Base-by-base conservation (phyloP, 805 yeast species). In the Candida patagonica region DNA sequence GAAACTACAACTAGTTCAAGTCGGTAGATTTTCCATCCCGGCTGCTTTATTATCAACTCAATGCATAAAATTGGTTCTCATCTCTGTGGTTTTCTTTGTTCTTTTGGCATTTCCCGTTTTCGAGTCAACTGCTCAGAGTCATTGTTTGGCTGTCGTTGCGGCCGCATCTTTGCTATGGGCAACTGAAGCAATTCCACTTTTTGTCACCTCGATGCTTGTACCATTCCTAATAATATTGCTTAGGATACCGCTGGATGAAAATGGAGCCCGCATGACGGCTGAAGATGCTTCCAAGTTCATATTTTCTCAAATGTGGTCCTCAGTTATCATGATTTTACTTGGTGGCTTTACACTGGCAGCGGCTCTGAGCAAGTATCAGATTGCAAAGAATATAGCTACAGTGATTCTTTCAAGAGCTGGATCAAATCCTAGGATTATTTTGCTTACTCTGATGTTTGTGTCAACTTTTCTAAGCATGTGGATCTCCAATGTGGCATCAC, bases 341-440 rank as follows among this genome's bases (percentile, higher is more conserved):
- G 97, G 97, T 48, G 98, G 98, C 1, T 89, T 89, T 62, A 80
- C 96, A 0, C 65, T 89, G 42, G 97, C 98, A 9, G 96, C 95
- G 12, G 96, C 95, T 0, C 66, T 89, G 42, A 85, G 95, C 35
- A 89, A 88, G 61, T 85, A 83, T 63, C 80, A 86, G 55, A 75
- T 89, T 44, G 96, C 96, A 40, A 86, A 82, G 56, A 71, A 80
- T 19, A 67, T 88, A 22, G 87, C 96, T 4, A 84, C 95, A 0
- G 75, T 74, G 60, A 78, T 89, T 43, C 66, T 92, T 42, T 74
- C 87, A 2, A 71, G 74, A 37, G 94, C 95, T 2, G 96, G 96
- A 8, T 82, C 89, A 4, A 76, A 79, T 47, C 97, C 97, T 8
- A 71, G 80, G 25, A 70, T 74, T 29, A 80, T 89, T 17, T 64